These are phyloP conservation scores for Ziziphus jujuba DNA, from an alignment of 306 rosid genomes.

Conservation along the genomic window DNA sequence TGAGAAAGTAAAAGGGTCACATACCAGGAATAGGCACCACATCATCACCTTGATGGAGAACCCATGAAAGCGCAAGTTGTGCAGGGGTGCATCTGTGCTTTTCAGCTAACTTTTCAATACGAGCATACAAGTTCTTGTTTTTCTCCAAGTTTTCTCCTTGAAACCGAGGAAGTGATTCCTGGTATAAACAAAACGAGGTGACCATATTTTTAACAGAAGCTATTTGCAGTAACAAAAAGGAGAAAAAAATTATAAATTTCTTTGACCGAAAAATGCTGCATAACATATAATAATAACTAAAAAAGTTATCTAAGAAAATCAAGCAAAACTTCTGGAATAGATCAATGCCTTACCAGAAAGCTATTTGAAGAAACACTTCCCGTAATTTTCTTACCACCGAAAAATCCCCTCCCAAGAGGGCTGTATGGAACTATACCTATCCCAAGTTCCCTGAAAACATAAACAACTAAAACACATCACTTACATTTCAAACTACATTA, in stretches of 20 bases:
- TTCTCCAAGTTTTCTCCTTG: slow-evolving; percentile 58
- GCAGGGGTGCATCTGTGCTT: slow-evolving; percentile 52
- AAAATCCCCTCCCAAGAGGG: slow-evolving; percentile 43
- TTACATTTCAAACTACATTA: not conserved
- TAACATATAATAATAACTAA: not conserved
- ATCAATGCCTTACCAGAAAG: slow-evolving; percentile 21
- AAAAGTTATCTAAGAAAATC: not conserved
- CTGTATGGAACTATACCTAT: slow-evolving; percentile 42
- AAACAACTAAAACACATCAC: not conserved
- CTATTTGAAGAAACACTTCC: slow-evolving; percentile 28
- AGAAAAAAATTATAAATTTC: not conserved
- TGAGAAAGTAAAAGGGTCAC: not conserved
- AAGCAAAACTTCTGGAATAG: not conserved
- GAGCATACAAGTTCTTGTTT: slow-evolving; percentile 48
- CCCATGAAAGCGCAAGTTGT: slow-evolving; percentile 72
- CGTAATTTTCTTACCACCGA: slow-evolving; percentile 30
- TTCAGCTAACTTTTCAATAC: slow-evolving; percentile 47
- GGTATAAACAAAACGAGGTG: slow-evolving; percentile 14
- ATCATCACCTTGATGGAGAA: slow-evolving; percentile 58
- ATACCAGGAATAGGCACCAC: slow-evolving; percentile 74
- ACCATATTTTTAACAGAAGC: slow-evolving; percentile 5
- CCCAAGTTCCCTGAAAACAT: slow-evolving; percentile 32
- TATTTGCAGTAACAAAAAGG: slow-evolving; percentile 7
- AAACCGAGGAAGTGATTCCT: slow-evolving; percentile 55
- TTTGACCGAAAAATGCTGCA: no score